phyloP scores from a whole-genome alignment of 257 asterid species.

The Cruciata laevipes region DNA sequence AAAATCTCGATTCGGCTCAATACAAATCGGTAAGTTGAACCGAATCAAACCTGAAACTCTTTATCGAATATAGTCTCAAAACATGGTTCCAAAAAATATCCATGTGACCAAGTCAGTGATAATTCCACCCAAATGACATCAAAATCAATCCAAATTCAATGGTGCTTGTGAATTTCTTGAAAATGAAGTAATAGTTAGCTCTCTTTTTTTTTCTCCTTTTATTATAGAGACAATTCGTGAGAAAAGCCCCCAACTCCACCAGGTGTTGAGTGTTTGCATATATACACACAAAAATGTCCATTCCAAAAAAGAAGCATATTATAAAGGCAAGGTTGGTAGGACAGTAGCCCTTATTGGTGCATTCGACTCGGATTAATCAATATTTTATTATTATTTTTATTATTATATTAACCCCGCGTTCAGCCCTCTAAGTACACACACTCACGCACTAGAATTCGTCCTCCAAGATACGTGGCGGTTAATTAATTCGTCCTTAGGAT shows the following conservation, averaged over 20 bases:
- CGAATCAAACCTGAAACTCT: no score
- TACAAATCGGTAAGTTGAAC: no score
- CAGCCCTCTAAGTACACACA: constrained; percentile 19
- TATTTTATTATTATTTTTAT: no score
- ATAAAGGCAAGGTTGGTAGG: constrained; percentile 15
- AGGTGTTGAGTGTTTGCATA: background rate
- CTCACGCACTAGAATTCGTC: background rate
- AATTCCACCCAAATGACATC: background rate
- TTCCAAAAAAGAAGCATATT: background rate
- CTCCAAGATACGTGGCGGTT: constrained; percentile 44
- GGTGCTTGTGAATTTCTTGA: constrained; percentile 4
- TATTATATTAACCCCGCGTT: constrained; percentile 44
- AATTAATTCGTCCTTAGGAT: constrained; percentile 4
- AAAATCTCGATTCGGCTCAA: no score
- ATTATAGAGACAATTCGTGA: background rate
- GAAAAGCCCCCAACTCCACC: background rate
- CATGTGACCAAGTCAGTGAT: background rate
- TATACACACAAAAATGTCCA: background rate
- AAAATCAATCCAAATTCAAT: background rate
- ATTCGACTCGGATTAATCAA: constrained; percentile 27
- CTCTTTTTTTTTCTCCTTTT: background rate
- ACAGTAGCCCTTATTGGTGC: constrained; percentile 26
- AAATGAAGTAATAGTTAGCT: background rate
- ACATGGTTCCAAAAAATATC: background rate
- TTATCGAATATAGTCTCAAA: no score